phyloP scores from a whole-genome alignment of 108 stramenopile genomes.

The Craspedostauros australis region DNA sequence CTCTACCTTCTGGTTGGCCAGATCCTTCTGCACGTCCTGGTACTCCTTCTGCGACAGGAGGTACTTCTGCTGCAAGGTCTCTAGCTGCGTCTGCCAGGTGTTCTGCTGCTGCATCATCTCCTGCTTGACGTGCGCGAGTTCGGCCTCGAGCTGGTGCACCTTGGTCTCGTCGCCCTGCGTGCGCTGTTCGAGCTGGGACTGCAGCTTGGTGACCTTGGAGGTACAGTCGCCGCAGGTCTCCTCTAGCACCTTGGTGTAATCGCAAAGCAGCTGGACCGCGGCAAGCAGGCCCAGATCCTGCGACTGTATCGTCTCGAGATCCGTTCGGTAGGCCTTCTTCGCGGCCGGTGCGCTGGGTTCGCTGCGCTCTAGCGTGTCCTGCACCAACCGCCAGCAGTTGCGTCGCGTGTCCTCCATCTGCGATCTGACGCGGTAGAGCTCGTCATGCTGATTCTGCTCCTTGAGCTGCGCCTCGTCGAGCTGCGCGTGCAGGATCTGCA shows the following conservation, averaged over 20 bases:
- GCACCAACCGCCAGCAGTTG: constrained; percentile 43
- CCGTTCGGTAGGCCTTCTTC: constrained; percentile 41
- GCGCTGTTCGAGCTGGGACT: constrained; percentile 38
- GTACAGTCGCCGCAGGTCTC: constrained; percentile 38
- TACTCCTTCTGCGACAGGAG: constrained; percentile 46
- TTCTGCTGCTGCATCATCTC: constrained; percentile 40
- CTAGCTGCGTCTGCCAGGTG: constrained; percentile 30
- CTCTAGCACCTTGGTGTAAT: constrained; percentile 35
- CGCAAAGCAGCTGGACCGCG: constrained; percentile 47
- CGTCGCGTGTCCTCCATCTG: constrained; percentile 61
- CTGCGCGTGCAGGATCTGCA: constrained; percentile 59
- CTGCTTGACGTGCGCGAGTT: constrained; percentile 38
- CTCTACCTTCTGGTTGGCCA: constrained; percentile 72
- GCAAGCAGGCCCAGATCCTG: constrained; percentile 41
- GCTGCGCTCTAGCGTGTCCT: constrained; percentile 53
- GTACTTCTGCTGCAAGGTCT: constrained; percentile 41
- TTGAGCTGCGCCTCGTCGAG: constrained; percentile 58
- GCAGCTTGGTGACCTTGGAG: constrained; percentile 40
- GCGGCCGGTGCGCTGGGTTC: constrained; percentile 14
- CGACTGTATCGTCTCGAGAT: constrained; percentile 55
- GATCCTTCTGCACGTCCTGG: constrained; percentile 64
- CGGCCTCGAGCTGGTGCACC: constrained; percentile 42
- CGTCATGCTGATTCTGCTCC: constrained; percentile 54
- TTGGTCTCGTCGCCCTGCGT: constrained; percentile 54
- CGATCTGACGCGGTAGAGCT: constrained; percentile 63